Evolutionary conservation across 257 asterid genomes (phyloP).

Genomic region (Primulina eburnea): DNA sequence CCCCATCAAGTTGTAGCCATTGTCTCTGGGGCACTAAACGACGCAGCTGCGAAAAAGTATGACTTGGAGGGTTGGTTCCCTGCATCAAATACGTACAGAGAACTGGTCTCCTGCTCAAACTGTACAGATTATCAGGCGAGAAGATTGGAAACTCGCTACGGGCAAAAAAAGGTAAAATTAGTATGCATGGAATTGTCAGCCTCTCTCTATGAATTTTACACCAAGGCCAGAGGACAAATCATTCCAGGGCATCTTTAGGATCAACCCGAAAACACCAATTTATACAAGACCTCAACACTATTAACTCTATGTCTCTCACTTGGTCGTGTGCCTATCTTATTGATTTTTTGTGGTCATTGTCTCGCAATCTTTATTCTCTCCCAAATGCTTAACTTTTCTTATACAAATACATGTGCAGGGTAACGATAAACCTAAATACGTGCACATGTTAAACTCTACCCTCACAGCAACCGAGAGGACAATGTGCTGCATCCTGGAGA

Average conservation of each 20-base stretch:
- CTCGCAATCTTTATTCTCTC: background rate
- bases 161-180: constrained; percentile 73
- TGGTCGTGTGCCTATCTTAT: background rate
- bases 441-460: constrained; percentile 89
- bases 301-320: background rate
- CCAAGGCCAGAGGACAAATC: background rate
- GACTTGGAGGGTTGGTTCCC: constrained; percentile 98
- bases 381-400: constrained; percentile 2
- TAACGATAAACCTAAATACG: constrained; percentile 66
- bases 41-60: constrained; percentile 95
- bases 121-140: constrained; percentile 90
- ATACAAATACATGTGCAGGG: constrained; percentile 46
- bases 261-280: background rate
- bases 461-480: constrained; percentile 98
- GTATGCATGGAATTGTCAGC: background rate
- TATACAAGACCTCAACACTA: background rate
- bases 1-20: constrained; percentile 81
- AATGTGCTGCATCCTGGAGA: constrained; percentile 82
- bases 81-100: constrained; percentile 73
- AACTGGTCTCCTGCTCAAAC: constrained; percentile 94
- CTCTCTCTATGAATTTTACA: background rate
- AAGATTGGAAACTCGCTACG: constrained; percentile 77
- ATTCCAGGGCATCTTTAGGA: background rate
- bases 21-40: constrained; percentile 92
- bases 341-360: background rate